Evolutionary conservation across 495 filamentous ascomycete species (phyloP), one percentile per base, ranked within the genome.

Genomic region (Penicillium alfredii): DNA sequence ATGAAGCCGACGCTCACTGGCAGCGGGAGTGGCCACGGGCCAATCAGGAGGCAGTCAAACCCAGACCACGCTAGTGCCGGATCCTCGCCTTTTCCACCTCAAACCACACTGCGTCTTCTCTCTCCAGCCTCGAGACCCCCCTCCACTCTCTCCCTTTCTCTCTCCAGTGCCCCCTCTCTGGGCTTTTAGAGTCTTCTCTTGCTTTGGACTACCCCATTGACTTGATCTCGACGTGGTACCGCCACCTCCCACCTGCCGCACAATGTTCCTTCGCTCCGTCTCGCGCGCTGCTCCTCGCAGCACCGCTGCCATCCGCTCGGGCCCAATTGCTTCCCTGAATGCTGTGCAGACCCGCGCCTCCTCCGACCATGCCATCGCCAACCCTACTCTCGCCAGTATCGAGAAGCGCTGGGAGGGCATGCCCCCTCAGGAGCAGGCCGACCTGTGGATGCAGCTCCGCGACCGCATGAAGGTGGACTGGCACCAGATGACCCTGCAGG

Each of bases 401-500:
- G 92, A 98, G 81, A 97, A 95, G 85, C 74, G 92, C 68, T 98
- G 92, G 92, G 92, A 98, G 73, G 75, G 61, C 38, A 85, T 98
- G 85, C 88, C 88, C 23, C 87, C 89, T 38, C 86, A 93, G 73
- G 92, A 98, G 78, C 92, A 98, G 78, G 92, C 93, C 42, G 92
- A 97, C 58, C 69, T 98, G 51, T 98, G 90, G 90, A 98, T 98
- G 92, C 72, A 82, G 52, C 73, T 98, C 60, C 73, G 92, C 54
- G 92, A 98, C 71, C 81, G 92, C 54, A 97, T 97, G 92, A 97
- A 95, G 84, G 80, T 73, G 45, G 85, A 86, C 65, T 98, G 92
- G 92, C 74, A 82, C 55, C 86, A 96, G 52, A 72, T 98, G 76
- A 98, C 92, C 18, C 25, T 89, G 45, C 80, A 87, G 65, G 92